Base-by-base conservation (phyloP, 805 yeast genomes). In the Candida sithepensis region DNA sequence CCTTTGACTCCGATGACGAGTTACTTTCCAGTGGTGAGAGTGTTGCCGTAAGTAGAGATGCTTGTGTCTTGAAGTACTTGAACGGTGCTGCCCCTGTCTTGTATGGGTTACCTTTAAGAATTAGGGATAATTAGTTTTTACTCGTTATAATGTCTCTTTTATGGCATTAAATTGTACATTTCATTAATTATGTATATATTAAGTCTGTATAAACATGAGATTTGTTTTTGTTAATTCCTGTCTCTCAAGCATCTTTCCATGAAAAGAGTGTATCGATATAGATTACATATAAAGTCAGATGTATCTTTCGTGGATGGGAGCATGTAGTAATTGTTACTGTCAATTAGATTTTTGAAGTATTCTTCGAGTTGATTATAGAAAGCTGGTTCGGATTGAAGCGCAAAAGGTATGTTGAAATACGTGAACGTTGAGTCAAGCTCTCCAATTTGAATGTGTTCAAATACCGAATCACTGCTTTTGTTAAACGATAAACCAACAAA, bases 41-140 rank as follows among this genome's bases (percentile, higher is more conserved):
- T 2, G 78, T 90, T 10, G 60, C 72, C 2, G 56, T 63, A 26
- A 79, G 96, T 18, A 73, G 98, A 55, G 74, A 76, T 30, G 72
- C 65, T 1, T 92, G 98, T 61, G 78, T 77, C 42, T 68, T 94
- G 51, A 78, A 70, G 45, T 89, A 78, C 59, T 69, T 92, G 52
- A 94, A 94, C 60, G 98, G 97, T 0, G 87, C 95, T 1, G 96
- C 99, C 0, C 96, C 97, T 0, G 84, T 94, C 0, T 72, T 91
- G 2, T 92, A 91, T 63, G 99, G 99, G 0, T 62, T 94, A 39
- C 98, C 98, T 5, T 65, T 84, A 44, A 51, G 47, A 22, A 52
- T 68, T 39, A 36, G 45, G 42, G 47, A 40, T n/a, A 45, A 28
- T 9, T 36, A 40, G 16, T 30, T 30, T 30, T 14, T 12, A 5